These are phyloP conservation scores for Coemansia sp. DNA, from an alignment of 192 early-diverging fungal species.

Conservation along the genomic window DNA sequence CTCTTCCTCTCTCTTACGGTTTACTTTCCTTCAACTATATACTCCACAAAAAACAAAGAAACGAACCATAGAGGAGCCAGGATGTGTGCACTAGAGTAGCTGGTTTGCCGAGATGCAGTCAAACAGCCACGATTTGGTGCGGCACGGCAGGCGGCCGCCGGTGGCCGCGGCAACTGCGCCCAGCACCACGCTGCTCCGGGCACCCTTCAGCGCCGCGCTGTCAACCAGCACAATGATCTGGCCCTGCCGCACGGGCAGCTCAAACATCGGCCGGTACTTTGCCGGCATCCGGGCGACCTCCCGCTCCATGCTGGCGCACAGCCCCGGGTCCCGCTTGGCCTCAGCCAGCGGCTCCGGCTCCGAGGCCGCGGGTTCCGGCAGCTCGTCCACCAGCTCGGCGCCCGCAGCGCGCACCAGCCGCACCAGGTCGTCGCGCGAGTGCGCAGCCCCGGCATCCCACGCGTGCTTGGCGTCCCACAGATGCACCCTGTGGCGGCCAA, in stretches of 20 bases:
- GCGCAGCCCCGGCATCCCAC: constrained; percentile 7
- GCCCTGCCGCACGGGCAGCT: constrained; percentile 3
- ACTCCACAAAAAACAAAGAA: too few relatives aligned
- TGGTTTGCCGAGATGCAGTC: constrained; percentile 41
- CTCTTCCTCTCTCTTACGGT: too few relatives aligned
- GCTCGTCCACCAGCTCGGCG: constrained; percentile 9
- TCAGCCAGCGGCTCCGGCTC: not conserved
- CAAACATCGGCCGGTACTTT: constrained; percentile 25
- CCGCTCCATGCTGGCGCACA: constrained; percentile 2
- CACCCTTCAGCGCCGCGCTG: constrained; percentile 5
- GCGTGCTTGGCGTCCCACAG: constrained; percentile 8
- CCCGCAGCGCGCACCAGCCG: constrained; percentile 15
- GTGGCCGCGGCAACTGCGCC: constrained; percentile 7
- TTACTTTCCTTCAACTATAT: not conserved
- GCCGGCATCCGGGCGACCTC: constrained; percentile 8
- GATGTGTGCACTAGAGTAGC: constrained; percentile 7
- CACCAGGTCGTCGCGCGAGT: constrained; percentile 15
- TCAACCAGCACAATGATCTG: constrained; percentile 19
- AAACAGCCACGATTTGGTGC: constrained; percentile 43
- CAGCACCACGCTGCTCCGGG: constrained; percentile 5
- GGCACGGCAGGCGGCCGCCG: constrained; percentile 11
- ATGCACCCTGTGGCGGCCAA: constrained; percentile 11
- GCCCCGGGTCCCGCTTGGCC: not conserved
- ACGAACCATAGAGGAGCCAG: not conserved
- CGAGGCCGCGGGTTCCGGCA: not conserved